Evolutionary conservation across 192 early-diverging fungal genomes (phyloP).

Genomic region (Rhizoclosmatium sp.): DNA sequence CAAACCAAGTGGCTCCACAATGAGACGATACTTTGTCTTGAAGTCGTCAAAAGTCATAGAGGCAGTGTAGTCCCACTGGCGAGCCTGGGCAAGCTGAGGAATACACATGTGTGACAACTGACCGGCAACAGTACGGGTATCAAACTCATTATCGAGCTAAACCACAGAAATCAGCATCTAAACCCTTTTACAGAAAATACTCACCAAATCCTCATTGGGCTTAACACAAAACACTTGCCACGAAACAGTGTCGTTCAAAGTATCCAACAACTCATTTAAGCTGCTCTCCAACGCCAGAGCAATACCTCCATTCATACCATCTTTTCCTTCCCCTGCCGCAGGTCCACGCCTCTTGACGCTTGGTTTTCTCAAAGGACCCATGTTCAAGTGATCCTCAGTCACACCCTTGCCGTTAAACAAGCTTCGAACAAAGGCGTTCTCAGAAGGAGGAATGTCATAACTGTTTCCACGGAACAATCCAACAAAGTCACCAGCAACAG

Average conservation of each 20-base stretch:
- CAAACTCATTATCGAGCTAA: conserved; percentile 53
- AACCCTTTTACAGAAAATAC: neutral
- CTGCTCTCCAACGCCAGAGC: conserved; percentile 50
- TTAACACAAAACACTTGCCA: conserved; percentile 88
- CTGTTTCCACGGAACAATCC: conserved; percentile 73
- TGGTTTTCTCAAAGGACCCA: conserved; percentile 75
- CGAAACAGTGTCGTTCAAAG: conserved; percentile 75
- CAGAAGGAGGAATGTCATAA: conserved; percentile 55
- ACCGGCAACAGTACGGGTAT: conserved; percentile 66
- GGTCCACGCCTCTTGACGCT: conserved; percentile 61
- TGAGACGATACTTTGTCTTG: conserved; percentile 69
- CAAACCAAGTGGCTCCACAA: conserved; percentile 57
- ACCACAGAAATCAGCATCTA: neutral
- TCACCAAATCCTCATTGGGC: conserved; percentile 64
- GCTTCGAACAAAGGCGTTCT: conserved; percentile 76
- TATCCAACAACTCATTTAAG: conserved; percentile 73
- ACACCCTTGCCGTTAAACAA: conserved; percentile 80
- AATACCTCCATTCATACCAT: conserved; percentile 15
- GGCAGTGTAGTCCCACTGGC: conserved; percentile 76
- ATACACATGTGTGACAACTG: conserved; percentile 77
- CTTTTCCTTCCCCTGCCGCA: neutral
- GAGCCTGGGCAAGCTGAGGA: conserved; percentile 73
- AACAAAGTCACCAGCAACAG: conserved; percentile 80
- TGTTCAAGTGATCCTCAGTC: conserved; percentile 75
- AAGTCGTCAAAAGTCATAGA: conserved; percentile 77